Evolutionary conservation across 148 eudicot species (phyloP), one percentile per base, ranked within the genome.

Genomic region (Cornus kousa): DNA sequence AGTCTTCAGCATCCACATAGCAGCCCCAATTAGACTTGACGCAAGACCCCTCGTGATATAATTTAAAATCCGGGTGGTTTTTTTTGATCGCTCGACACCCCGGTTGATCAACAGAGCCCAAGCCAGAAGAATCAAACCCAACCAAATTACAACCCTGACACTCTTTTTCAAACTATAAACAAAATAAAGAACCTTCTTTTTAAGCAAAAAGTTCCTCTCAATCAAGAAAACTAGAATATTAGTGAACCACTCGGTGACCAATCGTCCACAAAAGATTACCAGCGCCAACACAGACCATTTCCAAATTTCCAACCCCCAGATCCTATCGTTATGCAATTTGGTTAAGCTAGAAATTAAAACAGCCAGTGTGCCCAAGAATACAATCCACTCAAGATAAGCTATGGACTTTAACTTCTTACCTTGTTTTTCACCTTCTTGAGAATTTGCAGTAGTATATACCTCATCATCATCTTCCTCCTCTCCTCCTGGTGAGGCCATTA

Each of bases 141-240:
- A 79, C 97, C 98, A 95, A 50, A 93, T 79, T 65, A 89, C 88
- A 70, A 90, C 79, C 65, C 87, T 87, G n/a, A 93, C 86, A 80
- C 94, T 88, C 50, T 68, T 88, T 79, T 88, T 93, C 87, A 95
- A 73, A 71, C 93, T 89, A 78, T 86, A 86, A 10, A 95, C 85
- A 79, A 93, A 95, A 78, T 95, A 95, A 43, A 95, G 75, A 83
- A 93, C 94, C 70, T 91, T 93, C 80, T 79, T 90, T 79, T 90
- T 90, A 60, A 89, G 84, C 80, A 93, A 71, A 72, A 91, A 93
- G 81, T 93, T 92, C 76, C 82, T 82, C 64, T 91, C 98, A 40
- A 89, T 88, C 70, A 89, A 78, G 89, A 89, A 90, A 67, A 91
- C 86, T 24, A 89, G 73, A 43, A 81, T 43, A 73, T 83, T 82